These are phyloP conservation scores for Penicillium sp. DNA, from an alignment of 2,329 filamentous ascomycete genomes.

Conservation along the genomic window DNA sequence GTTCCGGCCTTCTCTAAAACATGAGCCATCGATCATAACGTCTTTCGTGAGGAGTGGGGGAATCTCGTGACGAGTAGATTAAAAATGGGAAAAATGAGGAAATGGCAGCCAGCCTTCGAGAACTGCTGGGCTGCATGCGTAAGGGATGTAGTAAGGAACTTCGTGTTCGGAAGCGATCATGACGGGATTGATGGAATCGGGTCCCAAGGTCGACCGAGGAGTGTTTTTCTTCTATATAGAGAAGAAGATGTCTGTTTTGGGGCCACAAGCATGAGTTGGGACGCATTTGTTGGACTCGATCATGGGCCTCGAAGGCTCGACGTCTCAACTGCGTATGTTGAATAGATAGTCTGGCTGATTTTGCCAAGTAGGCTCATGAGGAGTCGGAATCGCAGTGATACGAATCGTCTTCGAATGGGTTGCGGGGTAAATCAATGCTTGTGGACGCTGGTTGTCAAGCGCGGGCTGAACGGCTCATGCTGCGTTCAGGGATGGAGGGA, in stretches of 20 bases:
- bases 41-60: conserved; percentile 34
- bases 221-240: neutral
- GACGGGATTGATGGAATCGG: conserved; percentile 13
- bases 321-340: conserved; percentile 3
- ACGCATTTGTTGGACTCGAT: conserved; percentile 1
- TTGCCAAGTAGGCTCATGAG: conserved; percentile 14
- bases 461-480: conserved; percentile 46
- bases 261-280: conserved; percentile 12
- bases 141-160: conserved; percentile 12
- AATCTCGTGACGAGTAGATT: conserved; percentile 30
- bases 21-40: conserved; percentile 45
- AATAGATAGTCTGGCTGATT: conserved; percentile 6
- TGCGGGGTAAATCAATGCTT: conserved; percentile 18
- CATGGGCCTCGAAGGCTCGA: conserved; percentile 1
- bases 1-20: conserved; percentile 41
- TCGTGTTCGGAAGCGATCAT: conserved; percentile 21
- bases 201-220: conserved; percentile 3
- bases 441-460: conserved; percentile 31
- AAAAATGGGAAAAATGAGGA: conserved; percentile 17
- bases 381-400: conserved; percentile 21
- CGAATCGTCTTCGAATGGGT: conserved; percentile 17
- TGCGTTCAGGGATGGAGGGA: conserved; percentile 39
- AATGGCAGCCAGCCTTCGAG: conserved; percentile 5
- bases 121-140: conserved; percentile 16
- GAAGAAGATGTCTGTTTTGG: neutral